These are phyloP conservation scores for Capsicum pubescens DNA, from an alignment of 257 asterid genomes.

Conservation along the genomic window DNA sequence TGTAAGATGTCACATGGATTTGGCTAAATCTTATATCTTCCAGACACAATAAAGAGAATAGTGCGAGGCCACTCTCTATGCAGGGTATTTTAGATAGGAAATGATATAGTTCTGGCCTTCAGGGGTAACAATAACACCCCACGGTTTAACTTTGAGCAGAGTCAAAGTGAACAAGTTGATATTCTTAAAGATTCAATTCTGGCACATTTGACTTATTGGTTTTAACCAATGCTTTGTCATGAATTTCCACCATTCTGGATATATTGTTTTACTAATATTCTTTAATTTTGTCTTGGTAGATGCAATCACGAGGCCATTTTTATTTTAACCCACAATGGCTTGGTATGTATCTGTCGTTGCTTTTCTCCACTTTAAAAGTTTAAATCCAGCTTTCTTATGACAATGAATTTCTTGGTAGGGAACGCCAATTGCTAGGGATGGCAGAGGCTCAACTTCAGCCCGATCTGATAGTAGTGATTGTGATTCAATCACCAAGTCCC, in stretches of 20 bases:
- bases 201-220: conserved; percentile 11
- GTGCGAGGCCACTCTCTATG: no score
- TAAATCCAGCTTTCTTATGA: background rate
- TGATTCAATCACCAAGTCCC: conserved; percentile 67
- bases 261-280: conserved; percentile 27
- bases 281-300: conserved; percentile 42
- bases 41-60: no score
- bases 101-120: no score
- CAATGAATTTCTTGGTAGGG: conserved; percentile 54
- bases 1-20: no score
- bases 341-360: conserved; percentile 49
- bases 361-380: conserved; percentile 8
- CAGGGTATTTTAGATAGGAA: no score
- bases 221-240: background rate
- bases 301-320: conserved; percentile 69
- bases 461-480: conserved; percentile 88
- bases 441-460: conserved; percentile 83
- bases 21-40: no score
- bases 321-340: conserved; percentile 91
- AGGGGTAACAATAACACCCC: no score
- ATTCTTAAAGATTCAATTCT: background rate
- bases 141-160: background rate
- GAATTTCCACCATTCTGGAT: conserved; percentile 4
- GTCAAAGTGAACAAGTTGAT: conserved; percentile 1
- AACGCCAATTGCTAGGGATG: conserved; percentile 74